Conservation (phyloP, 345 rosid genomes). For the Dimocarpus longan region DNA sequence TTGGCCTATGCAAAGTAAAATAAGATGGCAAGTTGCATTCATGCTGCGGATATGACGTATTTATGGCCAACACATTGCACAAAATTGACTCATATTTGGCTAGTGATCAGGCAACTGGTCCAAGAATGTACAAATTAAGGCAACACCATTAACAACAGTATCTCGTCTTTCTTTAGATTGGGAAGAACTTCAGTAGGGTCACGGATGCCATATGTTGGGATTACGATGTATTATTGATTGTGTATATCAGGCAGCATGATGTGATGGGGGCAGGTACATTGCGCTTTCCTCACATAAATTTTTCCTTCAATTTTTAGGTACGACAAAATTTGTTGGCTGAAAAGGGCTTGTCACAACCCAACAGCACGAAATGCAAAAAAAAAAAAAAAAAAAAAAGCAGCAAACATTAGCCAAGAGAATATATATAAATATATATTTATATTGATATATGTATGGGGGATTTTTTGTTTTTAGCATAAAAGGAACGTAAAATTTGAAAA, state of each 20-base stretch:
- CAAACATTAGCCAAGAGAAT: too few species aligned
- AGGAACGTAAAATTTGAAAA: too few species aligned
- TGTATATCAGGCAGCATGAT: neutral
- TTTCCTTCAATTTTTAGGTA: too few species aligned
- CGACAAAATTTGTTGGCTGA: neutral
- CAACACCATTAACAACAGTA: neutral
- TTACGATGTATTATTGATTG: too few species aligned
- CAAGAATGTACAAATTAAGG: conserved; percentile 1
- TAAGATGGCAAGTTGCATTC: neutral
- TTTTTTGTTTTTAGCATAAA: too few species aligned
- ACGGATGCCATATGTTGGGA: neutral
- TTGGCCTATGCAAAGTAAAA: neutral
- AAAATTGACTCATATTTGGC: neutral
- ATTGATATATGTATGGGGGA: too few species aligned
- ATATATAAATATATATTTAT: too few species aligned
- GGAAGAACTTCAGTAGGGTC: neutral
- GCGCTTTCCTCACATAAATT: too few species aligned
- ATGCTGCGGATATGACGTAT: neutral
- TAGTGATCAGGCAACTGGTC: neutral
- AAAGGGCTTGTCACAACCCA: too few species aligned
- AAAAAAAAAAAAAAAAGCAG: too few species aligned
- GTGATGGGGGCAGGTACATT: neutral
- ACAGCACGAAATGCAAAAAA: too few species aligned
- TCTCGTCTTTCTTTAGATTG: neutral
- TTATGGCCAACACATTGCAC: conserved; percentile 5